Base-by-base conservation (phyloP, 2,329 filamentous ascomycete genomes). In the Didymella arachidicola region DNA sequence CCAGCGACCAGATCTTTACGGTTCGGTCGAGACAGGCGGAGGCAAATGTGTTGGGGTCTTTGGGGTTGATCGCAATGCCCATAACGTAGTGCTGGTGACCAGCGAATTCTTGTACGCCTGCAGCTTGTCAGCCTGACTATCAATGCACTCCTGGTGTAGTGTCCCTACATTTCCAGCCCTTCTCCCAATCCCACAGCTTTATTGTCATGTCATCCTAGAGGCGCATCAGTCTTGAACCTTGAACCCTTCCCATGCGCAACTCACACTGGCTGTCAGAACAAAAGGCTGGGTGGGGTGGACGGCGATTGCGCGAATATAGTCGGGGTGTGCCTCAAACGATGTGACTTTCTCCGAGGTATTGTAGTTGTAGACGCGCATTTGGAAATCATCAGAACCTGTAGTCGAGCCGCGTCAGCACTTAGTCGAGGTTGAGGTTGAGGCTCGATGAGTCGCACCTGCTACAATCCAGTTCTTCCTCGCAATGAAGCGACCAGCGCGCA, bases 401-500 rank as follows among this genome's bases (percentile, higher is more conserved):
- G 38, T 62, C 48, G 41, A 50, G 47, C 42, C 49, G 53, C 39
- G 67, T 75, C 68, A 75, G 63, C 56, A 47, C 43, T 14, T 8
- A 3, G 29, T 27, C 12, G n/a, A 30, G 2, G 22, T 44, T 11
- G 22, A 22, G 22, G 22, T 22, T 27, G 7, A 11, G 11, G 25
- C 29, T 30, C n/a, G 22, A 8, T 11, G 19, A 18, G 38, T 52
- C 73, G 44, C 60, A 74, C 95, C 95, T 80, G 92, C 95, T 54
- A 96, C 92, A 70, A 97, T 96, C 95, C 95, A 99, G 80, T 98
- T 99, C 88, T 99, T 99, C 72, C 95, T 87, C 68, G 95, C 92
- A 74, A 99, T 88, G 79, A 99, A 99, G 70, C 95, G 91, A 74
- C 95, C 95, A 63, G 95, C 95, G 79, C 95, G 91, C 59, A 99